Conservation (phyloP, 1,284 basidiomycete genomes). For the Marasmius tenuissimus region DNA sequence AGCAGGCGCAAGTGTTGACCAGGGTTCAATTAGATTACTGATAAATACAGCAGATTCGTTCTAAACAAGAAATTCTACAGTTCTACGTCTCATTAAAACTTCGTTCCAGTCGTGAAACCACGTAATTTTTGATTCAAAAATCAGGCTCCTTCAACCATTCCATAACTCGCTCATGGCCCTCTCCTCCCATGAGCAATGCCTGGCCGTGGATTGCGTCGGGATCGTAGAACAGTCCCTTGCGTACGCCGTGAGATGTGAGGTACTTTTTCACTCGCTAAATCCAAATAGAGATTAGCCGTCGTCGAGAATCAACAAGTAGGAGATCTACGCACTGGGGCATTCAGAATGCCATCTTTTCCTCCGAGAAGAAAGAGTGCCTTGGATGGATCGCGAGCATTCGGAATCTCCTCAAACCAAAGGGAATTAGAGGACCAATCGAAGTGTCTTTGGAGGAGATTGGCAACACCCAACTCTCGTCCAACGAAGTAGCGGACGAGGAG, state of each 20-base stretch:
- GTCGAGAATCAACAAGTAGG: slow-evolving; percentile 1
- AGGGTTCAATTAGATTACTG: slow-evolving; percentile 18
- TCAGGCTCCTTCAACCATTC: slow-evolving; percentile 54
- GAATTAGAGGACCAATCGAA: slow-evolving; percentile 90
- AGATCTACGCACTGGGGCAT: slow-evolving; percentile 54
- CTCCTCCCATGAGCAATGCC: slow-evolving; percentile 58
- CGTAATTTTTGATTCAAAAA: slow-evolving; percentile 3
- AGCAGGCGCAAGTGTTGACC: no score
- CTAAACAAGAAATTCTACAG: background rate
- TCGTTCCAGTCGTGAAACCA: background rate
- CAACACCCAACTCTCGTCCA: slow-evolving; percentile 81
- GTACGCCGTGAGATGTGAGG: slow-evolving; percentile 73
- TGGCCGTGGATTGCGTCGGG: slow-evolving; percentile 72
- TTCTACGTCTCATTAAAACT: background rate
- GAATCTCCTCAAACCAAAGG: slow-evolving; percentile 87
- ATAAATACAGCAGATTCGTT: slow-evolving; percentile 1
- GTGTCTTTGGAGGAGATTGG: slow-evolving; percentile 80
- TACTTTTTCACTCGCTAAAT: slow-evolving; percentile 71
- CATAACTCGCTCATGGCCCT: slow-evolving; percentile 60
- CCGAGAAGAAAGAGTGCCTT: slow-evolving; percentile 75
- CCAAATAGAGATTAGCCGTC: background rate
- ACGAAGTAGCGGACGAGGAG: slow-evolving; percentile 86
- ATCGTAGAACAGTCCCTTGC: slow-evolving; percentile 70
- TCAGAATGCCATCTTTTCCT: slow-evolving; percentile 78
- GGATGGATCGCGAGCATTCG: slow-evolving; percentile 62